Evolutionary conservation across 2,329 filamentous ascomycete genomes (phyloP).

Genomic region (Calonectria fujianensis): DNA sequence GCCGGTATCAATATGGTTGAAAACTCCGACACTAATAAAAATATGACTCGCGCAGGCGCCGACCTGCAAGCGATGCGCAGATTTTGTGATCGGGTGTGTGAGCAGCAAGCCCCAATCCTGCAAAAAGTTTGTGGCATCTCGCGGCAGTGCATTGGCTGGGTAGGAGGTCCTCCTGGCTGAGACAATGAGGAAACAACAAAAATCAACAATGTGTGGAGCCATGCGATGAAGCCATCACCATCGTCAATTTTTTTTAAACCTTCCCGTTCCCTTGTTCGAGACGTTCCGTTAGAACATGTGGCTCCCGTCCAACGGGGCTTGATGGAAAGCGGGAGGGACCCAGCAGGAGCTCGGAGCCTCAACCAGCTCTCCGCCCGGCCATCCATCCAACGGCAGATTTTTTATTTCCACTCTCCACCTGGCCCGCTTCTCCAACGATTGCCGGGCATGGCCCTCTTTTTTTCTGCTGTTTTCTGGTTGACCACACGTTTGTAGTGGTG

Average conservation of each 20-base stretch:
- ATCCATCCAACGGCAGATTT: constrained; percentile 55
- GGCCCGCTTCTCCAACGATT: constrained; percentile 58
- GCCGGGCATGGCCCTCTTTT: constrained; percentile 54
- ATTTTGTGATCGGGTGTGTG: constrained; percentile 39
- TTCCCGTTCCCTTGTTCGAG: constrained; percentile 30
- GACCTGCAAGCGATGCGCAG: constrained; percentile 43
- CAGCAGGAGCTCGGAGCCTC: constrained; percentile 53
- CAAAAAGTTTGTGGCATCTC: constrained; percentile 37
- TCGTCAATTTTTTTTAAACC: constrained; percentile 22
- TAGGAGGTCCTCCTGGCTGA: constrained; percentile 6
- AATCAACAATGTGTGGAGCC: constrained; percentile 26
- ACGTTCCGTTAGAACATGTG: constrained; percentile 47
- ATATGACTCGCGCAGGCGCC: constrained; percentile 53
- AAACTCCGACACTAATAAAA: constrained; percentile 49
- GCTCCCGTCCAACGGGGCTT: constrained; percentile 50
- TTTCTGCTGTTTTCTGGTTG: constrained; percentile 9
- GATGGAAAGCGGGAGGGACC: constrained; percentile 53
- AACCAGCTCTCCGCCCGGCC: constrained; percentile 49
- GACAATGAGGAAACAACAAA: constrained; percentile 9
- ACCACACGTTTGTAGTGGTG: constrained; percentile 38
- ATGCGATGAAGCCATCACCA: constrained; percentile 47
- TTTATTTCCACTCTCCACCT: constrained; percentile 51
- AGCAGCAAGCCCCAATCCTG: constrained; percentile 25
- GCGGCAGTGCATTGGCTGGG: constrained; percentile 25
- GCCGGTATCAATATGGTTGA: constrained; percentile 47